Evolutionary conservation across 345 rosid species (phyloP).

Genomic region (Salix purpurea): DNA sequence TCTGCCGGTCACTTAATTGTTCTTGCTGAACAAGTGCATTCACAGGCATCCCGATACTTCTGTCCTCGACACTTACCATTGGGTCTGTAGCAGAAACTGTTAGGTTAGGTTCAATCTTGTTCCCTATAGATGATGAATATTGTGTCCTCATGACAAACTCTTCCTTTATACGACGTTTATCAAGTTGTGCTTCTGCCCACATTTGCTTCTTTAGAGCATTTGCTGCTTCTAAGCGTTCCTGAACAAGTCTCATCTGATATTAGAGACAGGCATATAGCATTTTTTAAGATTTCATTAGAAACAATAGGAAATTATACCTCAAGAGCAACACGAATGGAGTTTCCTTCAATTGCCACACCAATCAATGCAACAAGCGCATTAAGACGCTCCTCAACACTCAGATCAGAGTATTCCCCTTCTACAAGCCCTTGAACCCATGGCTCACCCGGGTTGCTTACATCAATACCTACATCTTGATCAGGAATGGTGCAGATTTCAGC

Average conservation of each 20-base stretch:
- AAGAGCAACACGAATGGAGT: slow-evolving; percentile 53
- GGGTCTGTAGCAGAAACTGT: slow-evolving; percentile 38
- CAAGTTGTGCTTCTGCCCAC: slow-evolving; percentile 91
- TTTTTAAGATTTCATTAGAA: not conserved
- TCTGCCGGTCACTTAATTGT: slow-evolving; percentile 31
- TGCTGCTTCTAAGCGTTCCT: slow-evolving; percentile 92
- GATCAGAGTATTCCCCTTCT: slow-evolving; percentile 76
- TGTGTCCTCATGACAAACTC: slow-evolving; percentile 50
- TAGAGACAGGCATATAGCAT: slow-evolving; percentile 12
- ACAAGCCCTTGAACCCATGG: slow-evolving; percentile 82
- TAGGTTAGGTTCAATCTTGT: slow-evolving; percentile 43
- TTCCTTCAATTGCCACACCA: slow-evolving; percentile 77
- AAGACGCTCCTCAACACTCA: slow-evolving; percentile 78
- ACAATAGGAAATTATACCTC: slow-evolving; percentile 41
- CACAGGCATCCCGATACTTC: slow-evolving; percentile 20
- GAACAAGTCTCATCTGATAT: slow-evolving; percentile 28
- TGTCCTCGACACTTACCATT: slow-evolving; percentile 27
- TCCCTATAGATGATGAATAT: slow-evolving; percentile 40
- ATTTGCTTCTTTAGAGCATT: slow-evolving; percentile 85
- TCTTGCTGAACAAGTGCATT: slow-evolving; percentile 42
- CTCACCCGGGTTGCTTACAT: slow-evolving; percentile 63
- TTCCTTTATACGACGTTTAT: slow-evolving; percentile 74
- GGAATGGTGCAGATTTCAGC: slow-evolving; percentile 20
- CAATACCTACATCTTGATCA: slow-evolving; percentile 47
- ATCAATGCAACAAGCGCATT: slow-evolving; percentile 67